These are phyloP conservation scores for Citropsis articulata DNA, from an alignment of 345 rosid species.

Conservation along the genomic window DNA sequence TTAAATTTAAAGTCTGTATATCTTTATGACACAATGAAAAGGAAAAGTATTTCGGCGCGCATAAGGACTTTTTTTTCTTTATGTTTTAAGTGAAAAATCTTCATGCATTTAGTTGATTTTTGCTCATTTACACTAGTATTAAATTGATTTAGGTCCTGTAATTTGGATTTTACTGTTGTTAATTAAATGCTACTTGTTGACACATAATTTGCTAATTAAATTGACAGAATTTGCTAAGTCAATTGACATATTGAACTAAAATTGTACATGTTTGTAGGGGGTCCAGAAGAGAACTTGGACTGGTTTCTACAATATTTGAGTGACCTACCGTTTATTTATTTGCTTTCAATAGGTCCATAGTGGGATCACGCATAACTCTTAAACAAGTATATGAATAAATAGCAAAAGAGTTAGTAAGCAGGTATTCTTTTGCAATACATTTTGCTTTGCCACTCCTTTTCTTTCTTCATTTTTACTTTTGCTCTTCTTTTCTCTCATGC, in stretches of 20 bases:
- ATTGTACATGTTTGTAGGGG: background rate
- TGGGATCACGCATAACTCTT: background rate
- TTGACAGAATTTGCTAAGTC: background rate
- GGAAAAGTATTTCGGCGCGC: background rate
- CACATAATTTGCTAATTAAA: too few relatives aligned
- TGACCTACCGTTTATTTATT: background rate
- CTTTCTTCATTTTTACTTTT: too few relatives aligned
- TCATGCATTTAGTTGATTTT: background rate
- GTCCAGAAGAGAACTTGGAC: background rate
- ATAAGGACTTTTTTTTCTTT: too few relatives aligned
- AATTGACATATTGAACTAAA: background rate
- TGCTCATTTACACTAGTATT: background rate
- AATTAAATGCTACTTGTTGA: background rate
- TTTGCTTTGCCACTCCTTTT: background rate
- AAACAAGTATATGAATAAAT: background rate
- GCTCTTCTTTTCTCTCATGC: background rate
- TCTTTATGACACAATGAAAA: background rate
- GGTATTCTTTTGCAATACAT: background rate
- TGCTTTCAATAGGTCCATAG: background rate
- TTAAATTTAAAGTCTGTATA: too few relatives aligned
- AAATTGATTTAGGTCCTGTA: background rate
- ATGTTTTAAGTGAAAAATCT: background rate
- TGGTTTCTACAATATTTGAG: background rate
- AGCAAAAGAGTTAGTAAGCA: background rate
- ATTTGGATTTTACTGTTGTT: background rate